A percentile compares a stretch with the other conserved stretches of the same genome.
Evolutionary conservation across 768 basidiomycete genomes (phyloP).

Genomic region (Neoboletus subvelutipes): DNA sequence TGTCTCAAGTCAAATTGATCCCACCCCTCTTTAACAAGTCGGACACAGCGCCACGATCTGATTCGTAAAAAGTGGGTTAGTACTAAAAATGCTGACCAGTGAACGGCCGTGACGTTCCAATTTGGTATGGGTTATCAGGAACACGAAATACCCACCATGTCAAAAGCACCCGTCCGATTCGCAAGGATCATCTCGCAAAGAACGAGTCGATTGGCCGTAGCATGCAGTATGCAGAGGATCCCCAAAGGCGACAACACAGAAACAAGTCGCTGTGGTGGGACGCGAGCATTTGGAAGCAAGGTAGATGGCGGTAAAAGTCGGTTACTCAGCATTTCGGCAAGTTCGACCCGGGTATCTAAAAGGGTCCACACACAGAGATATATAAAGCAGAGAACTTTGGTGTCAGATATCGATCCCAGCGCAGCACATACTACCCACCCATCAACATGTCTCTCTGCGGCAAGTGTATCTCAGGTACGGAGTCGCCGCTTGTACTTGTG

Average conservation of each 20-base stretch:
- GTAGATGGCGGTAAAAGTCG: too few relatives aligned
- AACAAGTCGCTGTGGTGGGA: neutral
- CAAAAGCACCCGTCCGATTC: neutral
- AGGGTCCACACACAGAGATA: neutral
- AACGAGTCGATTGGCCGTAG: neutral
- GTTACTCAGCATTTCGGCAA: constrained; percentile 1
- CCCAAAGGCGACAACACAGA: neutral
- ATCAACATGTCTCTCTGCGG: constrained; percentile 51
- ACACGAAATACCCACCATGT: neutral
- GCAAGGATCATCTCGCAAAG: neutral
- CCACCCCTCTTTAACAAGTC: too few relatives aligned
- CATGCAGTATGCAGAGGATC: neutral
- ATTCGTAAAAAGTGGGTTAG: neutral
- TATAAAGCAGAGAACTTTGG: constrained; percentile 13
- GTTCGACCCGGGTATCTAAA: neutral
- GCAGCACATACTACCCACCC: neutral
- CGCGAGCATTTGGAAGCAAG: too few relatives aligned
- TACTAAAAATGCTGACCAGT: neutral
- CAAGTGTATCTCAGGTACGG: constrained; percentile 53
- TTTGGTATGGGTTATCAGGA: neutral
- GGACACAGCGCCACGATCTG: neutral
- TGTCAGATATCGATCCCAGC: neutral
- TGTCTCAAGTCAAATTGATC: neutral
- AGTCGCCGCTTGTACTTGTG: neutral
- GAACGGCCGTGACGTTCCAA: neutral